Conservation (phyloP, 768 basidiomycete species). For the Boletus fagicola region DNA sequence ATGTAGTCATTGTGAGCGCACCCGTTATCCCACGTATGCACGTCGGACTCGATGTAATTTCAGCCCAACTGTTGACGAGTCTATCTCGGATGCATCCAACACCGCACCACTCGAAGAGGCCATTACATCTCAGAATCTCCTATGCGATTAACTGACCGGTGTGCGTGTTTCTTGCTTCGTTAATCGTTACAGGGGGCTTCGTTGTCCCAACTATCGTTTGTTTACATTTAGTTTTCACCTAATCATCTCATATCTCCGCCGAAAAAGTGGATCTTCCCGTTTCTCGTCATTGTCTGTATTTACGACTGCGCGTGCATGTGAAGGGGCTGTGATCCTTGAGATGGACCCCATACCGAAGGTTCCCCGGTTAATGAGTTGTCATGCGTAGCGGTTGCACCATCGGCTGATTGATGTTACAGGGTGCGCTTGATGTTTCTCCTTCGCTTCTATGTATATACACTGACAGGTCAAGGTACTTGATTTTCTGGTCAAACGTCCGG, state of each 20-base stretch:
- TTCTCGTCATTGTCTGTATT: neutral
- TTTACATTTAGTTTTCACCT: neutral
- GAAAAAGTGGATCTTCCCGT: constrained; percentile 5
- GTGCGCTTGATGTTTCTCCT: neutral
- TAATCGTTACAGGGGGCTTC: constrained; percentile 1
- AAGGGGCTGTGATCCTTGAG: neutral
- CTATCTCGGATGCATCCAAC: neutral
- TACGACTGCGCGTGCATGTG: neutral
- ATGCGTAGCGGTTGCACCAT: no score
- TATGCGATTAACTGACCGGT: neutral
- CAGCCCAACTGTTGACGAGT: neutral
- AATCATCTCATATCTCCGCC: constrained; percentile 20
- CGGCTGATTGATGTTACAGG: neutral
- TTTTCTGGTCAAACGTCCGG: neutral
- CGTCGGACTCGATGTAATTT: neutral
- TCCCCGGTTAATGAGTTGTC: no score
- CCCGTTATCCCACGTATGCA: neutral
- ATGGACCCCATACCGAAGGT: neutral
- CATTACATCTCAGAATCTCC: neutral
- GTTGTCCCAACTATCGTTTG: neutral
- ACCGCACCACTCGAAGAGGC: neutral
- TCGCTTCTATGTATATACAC: neutral
- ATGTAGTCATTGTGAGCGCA: constrained; percentile 5
- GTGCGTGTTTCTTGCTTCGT: neutral
- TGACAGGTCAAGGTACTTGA: neutral